Base-by-base conservation (phyloP, 306 rosid genomes). In the Fragaria ananassa region DNA sequence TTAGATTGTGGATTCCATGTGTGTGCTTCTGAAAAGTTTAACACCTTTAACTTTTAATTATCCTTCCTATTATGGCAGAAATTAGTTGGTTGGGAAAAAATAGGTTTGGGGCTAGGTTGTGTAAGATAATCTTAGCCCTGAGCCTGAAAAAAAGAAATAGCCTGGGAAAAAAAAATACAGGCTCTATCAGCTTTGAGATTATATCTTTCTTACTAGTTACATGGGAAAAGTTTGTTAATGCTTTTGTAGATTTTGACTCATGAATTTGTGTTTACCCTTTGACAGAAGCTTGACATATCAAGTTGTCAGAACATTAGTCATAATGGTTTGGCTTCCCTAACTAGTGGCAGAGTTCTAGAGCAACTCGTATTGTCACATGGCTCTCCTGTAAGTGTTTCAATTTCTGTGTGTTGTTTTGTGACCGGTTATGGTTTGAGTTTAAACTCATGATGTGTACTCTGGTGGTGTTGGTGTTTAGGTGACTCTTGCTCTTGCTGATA, bases 211-310 rank as follows among this genome's bases (percentile, higher is more conserved):
- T 58, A 14, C 70, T 68, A 5, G 6, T 39, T 80, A 37, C 39
- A 70, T 3, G 61, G 35, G 18, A 8, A 35, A 58, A 68, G 21
- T 27, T 69, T 10, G 19, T 47, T 39, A 4, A 50, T 15, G 46
- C 4, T 66, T 45, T 2, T 8, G 5, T 11, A 75, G 45, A 63
- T 10, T 41, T 67, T 84, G 70, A 70, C 80, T 13, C 14, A 10
- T 47, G 75, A 37, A 31, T 58, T 56, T 81, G 70, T 74, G 21
- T 79, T 79, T 81, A 53, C 71, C 68, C 72, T 83, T 83, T 53
- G 35, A 53, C 96, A 95, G 99, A 95, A 82, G 81, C 97, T 95
- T 71, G 96, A 95, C 70, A 76, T 95, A 83, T 90, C 97, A 37
- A 85, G 92, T 46, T 95, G 97, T 89, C 93, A 89, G 62, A 86